Evolutionary conservation across 2,329 filamentous ascomycete species (phyloP), one percentile per base, ranked within the genome.

Genomic region (Elsinoe perseae): DNA sequence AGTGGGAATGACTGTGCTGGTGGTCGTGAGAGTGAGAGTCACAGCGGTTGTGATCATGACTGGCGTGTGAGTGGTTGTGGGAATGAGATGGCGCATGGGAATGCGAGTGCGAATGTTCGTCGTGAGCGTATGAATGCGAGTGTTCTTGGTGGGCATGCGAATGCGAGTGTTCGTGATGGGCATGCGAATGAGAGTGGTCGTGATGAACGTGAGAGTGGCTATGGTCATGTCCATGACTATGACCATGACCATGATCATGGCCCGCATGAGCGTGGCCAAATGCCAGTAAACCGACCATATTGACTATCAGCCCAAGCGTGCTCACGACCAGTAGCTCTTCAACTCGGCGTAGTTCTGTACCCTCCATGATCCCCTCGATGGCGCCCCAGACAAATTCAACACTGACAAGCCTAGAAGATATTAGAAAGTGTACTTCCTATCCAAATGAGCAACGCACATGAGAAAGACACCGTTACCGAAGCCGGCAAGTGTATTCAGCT

Each of bases 401-500:
- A 67, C 91, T 96, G 62, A 98, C 90, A 3, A 98, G 80, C 75
- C 86, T 90, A 61, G 2, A 1, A 38, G 3, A n/a, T 34, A 21
- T 58, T 27, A 58, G 50, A 25, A 25, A n/a, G 50, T 4, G 30
- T 42, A 12, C 2, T 21, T n/a, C 4, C 18, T 30, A 14, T 3
- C 2, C 27, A 40, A 2, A 7, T 12, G 12, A 28, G 27, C 2
- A 18, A 65, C 83, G 69, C 72, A 90, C 86, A 98, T 87, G 48
- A 98, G 74, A 63, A 98, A 92, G 25, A 98, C 86, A 6, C 93
- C 93, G 66, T 98, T 98, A 62, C 89, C 93, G 69, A 98, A 96
- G 0, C 93, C 93, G 58, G 92, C 95, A 57, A 98, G 75, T 0
- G 90, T 96, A 72, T 98, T 93, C 57, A 98, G 89, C 72, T 97